Conservation (phyloP, 257 asterid genomes). For the Nicotiana sylvestris region DNA sequence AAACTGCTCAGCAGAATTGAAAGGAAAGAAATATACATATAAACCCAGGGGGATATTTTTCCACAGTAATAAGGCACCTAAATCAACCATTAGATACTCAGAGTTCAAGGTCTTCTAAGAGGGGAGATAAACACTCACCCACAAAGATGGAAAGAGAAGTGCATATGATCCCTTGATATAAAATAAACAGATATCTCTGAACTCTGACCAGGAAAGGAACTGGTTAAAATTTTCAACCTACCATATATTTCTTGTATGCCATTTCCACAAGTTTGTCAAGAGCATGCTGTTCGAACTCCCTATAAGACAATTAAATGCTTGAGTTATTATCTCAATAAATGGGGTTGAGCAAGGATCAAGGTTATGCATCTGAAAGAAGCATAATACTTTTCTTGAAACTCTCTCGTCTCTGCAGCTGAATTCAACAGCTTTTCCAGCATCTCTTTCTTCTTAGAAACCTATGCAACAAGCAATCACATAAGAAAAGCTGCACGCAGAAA, state of each 20-base stretch:
- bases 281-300: constrained; percentile 74
- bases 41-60: neutral
- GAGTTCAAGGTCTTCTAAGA: neutral
- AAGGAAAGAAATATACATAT: neutral
- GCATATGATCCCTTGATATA: neutral
- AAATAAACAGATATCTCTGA: neutral
- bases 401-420: constrained; percentile 55
- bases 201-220: constrained; percentile 3
- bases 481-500: neutral
- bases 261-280: constrained; percentile 72
- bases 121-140: neutral
- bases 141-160: neutral
- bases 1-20: neutral
- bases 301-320: constrained; percentile 29
- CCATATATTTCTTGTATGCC: constrained; percentile 89
- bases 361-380: constrained; percentile 12
- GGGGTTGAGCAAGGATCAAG: constrained; percentile 14
- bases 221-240: constrained; percentile 22
- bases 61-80: neutral
- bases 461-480: constrained; percentile 16
- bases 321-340: constrained; percentile 3
- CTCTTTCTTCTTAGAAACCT: constrained; percentile 66
- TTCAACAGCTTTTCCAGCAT: constrained; percentile 48
- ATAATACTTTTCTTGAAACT: constrained; percentile 59
- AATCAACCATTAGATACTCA: neutral